Evolutionary conservation across 1,284 basidiomycete species (phyloP).

Genomic region (Sutorius eximius): DNA sequence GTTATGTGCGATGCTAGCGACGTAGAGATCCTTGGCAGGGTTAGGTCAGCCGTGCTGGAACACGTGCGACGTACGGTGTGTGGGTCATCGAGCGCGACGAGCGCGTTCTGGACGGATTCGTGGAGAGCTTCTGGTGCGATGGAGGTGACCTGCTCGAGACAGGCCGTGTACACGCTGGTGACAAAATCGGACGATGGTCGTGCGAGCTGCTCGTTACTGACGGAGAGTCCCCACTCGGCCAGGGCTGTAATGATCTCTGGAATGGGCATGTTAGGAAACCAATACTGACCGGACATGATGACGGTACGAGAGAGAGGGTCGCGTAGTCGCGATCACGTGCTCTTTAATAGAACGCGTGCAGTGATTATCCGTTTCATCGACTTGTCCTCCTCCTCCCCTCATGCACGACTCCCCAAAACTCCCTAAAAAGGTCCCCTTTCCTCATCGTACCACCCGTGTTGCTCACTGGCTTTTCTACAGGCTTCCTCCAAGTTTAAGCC

Average conservation of each 20-base stretch:
- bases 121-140: constrained; percentile 61
- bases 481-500: constrained; percentile 42
- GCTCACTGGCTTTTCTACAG: neutral
- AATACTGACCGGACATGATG: constrained; percentile 42
- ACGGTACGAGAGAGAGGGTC: neutral
- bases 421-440: constrained; percentile 14
- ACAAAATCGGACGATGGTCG: constrained; percentile 73
- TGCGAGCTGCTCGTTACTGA: constrained; percentile 68
- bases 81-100: constrained; percentile 52
- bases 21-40: constrained; percentile 58
- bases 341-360: constrained; percentile 12
- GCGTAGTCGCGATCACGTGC: constrained; percentile 27
- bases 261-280: constrained; percentile 65
- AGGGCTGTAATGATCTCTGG: constrained; percentile 63
- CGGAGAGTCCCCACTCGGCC: constrained; percentile 61
- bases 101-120: constrained; percentile 54
- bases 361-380: constrained; percentile 16
- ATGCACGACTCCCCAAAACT: constrained; percentile 1
- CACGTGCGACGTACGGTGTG: constrained; percentile 46
- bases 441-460: accelerated
- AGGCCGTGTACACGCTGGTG: constrained; percentile 62
- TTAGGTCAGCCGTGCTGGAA: neutral
- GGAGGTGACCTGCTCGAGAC: constrained; percentile 70
- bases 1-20: constrained; percentile 54
- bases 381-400: neutral